Conservation (phyloP, 2,329 filamentous ascomycete species). For the Mycocentrospora acerina region DNA sequence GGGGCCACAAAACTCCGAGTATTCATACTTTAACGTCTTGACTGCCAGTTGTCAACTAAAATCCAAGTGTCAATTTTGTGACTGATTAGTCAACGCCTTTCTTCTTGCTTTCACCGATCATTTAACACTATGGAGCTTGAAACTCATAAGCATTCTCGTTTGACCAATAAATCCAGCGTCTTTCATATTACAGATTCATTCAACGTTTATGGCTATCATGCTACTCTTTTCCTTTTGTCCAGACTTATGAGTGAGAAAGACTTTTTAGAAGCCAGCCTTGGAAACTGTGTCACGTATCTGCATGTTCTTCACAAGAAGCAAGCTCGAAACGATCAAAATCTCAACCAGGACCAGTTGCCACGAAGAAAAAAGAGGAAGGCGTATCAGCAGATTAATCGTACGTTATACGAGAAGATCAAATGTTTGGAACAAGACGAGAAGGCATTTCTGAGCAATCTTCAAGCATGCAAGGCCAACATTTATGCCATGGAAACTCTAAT, state of each 20-base stretch:
- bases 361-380: slow-evolving; percentile 34
- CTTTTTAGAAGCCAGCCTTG: slow-evolving; percentile 30
- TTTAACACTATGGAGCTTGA: slow-evolving; percentile 2
- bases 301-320: slow-evolving; percentile 36
- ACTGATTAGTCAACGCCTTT: no score
- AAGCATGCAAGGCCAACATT: slow-evolving; percentile 36
- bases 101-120: not conserved
- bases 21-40: no score
- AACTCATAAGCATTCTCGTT: not conserved
- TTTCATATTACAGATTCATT: not conserved
- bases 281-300: slow-evolving; percentile 35
- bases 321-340: slow-evolving; percentile 22
- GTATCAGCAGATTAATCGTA: slow-evolving; percentile 28
- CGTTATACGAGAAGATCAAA: slow-evolving; percentile 34
- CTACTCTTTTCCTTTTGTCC: not conserved
- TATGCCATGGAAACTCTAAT: slow-evolving; percentile 23
- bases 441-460: slow-evolving; percentile 32
- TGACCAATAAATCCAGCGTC: not conserved
- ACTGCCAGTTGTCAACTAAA: no score
- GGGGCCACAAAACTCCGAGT: no score
- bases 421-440: slow-evolving; percentile 34
- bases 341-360: slow-evolving; percentile 12
- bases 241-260: slow-evolving; percentile 23
- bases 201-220: not conserved
- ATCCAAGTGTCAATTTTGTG: no score